Conservation (phyloP, 169 alveolate genomes). For the Amoebophrya sp. region DNA sequence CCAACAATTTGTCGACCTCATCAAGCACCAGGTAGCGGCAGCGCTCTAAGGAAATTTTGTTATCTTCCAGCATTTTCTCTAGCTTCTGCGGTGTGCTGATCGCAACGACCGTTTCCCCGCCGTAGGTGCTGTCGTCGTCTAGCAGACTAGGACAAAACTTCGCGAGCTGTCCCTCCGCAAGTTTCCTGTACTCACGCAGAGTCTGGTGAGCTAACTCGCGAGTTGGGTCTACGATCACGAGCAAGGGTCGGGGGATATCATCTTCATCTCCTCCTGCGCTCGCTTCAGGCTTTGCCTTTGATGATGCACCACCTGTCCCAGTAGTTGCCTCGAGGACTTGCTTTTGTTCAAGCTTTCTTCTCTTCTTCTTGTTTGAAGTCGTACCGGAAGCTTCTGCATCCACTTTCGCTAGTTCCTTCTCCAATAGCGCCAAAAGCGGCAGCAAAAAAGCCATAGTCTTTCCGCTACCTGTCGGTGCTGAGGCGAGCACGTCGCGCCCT, state of each 20-base stretch:
- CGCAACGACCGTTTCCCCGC: conserved; percentile 37
- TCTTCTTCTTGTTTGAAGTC: not conserved
- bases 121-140: not conserved
- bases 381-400: not conserved
- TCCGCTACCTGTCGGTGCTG: conserved; percentile 80
- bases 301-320: no score
- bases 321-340: conserved; percentile 38
- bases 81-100: conserved; percentile 58
- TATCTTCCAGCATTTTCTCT: conserved; percentile 55
- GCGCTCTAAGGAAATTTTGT: conserved; percentile 48
- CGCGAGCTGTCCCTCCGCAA: not conserved
- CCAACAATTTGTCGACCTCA: conserved; percentile 67
- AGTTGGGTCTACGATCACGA: conserved; percentile 43
- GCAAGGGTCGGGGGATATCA: not conserved
- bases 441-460: conserved; percentile 71
- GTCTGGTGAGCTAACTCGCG: conserved; percentile 52
- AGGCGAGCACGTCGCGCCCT: conserved; percentile 62
- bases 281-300: not conserved
- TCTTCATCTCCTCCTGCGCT: not conserved
- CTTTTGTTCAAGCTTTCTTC: not conserved
- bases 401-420: conserved; percentile 41
- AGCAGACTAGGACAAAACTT: not conserved
- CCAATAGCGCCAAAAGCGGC: conserved; percentile 60
- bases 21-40: conserved; percentile 63
- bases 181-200: conserved; percentile 38